Evolutionary conservation across 805 yeast genomes (phyloP), one percentile per base, ranked within the genome.

Genomic region (Ogataea populi-albae): DNA sequence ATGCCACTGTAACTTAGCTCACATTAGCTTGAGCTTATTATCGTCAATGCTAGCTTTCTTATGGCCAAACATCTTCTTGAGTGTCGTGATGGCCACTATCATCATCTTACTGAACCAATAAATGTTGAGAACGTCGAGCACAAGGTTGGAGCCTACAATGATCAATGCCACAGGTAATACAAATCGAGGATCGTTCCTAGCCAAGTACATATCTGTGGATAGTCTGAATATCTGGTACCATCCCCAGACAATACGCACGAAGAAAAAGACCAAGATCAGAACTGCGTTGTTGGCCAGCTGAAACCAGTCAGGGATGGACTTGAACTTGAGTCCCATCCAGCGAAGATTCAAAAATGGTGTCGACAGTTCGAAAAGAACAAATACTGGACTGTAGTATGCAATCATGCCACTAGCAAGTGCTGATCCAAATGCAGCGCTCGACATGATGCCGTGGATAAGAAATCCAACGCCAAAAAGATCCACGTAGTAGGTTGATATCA

Each of bases 81-180:
- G 40, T 11, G 65, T 63, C 17, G 55, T 50, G 23, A 62, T 39
- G 5, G 67, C 65, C 25, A 63, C 67, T 17, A 39, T 49, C 45
- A 62, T 45, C 68, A 63, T 63, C 41, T 62, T 62, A 33, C 54
- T 44, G 39, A 63, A 63, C 68, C 68, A 63, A 38, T 48, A 62
- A 17, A 59, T 49, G 38, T 63, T 63, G 29, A 63, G 47, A 11
- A 61, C 25, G 37, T 63, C 64, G 40, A 63, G 45, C 14, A 61
- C 58, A 15, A 55, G 38, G 36, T 63, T 63, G 35, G 64, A 54
- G 20, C 43, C 20, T 19, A 62, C 39, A 24, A 63, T 59, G 34
- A 55, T 41, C 21, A 36, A 21, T 2, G 63, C 54, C 21, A 52
- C 59, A 17, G 38, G 17, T 23, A 37, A 10, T 10, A 54, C 53